Conservation (phyloP, 371 early-diverging fungal genomes). For the Mortierella sp. region DNA sequence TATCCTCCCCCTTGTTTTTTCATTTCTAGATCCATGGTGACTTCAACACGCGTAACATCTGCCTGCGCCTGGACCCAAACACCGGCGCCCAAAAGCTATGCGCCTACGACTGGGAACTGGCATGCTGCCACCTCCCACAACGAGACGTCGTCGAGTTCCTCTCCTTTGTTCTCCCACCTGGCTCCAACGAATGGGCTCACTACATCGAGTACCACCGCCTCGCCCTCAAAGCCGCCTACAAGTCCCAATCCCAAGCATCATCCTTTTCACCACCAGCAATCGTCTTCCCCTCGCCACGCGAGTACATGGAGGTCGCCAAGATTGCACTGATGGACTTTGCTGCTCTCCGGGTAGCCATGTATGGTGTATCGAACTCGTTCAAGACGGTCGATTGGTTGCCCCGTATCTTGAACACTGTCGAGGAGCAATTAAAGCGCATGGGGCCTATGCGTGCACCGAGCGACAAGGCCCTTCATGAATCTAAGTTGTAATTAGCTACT, state of each 20-base stretch:
- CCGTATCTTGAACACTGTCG: conserved; percentile 31
- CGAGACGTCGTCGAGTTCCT: conserved; percentile 57
- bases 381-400: conserved; percentile 53
- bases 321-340: conserved; percentile 56
- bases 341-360: conserved; percentile 47
- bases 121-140: conserved; percentile 57
- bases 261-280: neutral
- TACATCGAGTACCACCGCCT: conserved; percentile 58
- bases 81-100: conserved; percentile 42
- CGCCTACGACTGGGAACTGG: conserved; percentile 55
- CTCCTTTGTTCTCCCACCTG: conserved; percentile 56
- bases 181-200: conserved; percentile 47
- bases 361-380: conserved; percentile 54
- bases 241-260: neutral
- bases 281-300: conserved; percentile 32
- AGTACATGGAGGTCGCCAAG: conserved; percentile 50
- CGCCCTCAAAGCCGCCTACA: conserved; percentile 35
- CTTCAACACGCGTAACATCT: conserved; percentile 55
- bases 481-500: conserved; percentile 33
- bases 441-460: conserved; percentile 16
- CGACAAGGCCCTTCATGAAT: conserved; percentile 23
- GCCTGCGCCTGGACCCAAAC: conserved; percentile 33
- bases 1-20: neutral
- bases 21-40: conserved; percentile 45
- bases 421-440: conserved; percentile 36